These are phyloP conservation scores for Agapanthus africanus DNA, from an alignment of 106 monocot genomes.

Conservation along the genomic window DNA sequence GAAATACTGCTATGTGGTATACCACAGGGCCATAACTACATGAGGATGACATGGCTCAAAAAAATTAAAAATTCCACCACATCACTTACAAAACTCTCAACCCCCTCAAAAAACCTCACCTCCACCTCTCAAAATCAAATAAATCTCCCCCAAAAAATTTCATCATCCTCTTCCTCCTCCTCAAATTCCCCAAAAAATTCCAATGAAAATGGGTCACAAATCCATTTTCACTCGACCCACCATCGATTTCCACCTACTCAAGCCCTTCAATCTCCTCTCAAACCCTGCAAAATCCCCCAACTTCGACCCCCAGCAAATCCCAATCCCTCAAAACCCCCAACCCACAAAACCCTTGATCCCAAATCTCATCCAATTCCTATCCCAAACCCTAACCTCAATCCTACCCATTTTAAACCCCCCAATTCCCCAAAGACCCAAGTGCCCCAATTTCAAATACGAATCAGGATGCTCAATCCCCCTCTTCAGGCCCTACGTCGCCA, in stretches of 20 bases:
- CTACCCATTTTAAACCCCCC: neutral
- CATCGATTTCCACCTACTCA: neutral
- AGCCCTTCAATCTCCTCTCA: neutral
- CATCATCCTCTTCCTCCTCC: no score
- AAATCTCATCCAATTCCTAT: neutral
- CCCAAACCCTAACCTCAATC: neutral
- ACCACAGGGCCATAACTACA: no score
- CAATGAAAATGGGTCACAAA: neutral
- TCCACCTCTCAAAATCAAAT: no score
- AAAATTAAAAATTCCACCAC: no score
- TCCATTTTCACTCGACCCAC: neutral
- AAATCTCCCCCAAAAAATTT: no score
- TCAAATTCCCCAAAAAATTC: no score
- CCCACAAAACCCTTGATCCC: neutral
- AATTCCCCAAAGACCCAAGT: neutral
- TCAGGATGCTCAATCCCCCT: slow-evolving; percentile 47
- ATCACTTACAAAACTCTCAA: no score
- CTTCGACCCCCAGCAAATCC: no score
- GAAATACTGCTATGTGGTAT: no score
- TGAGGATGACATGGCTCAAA: no score
- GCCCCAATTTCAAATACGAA: neutral
- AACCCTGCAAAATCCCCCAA: neutral
- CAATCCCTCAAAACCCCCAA: neutral
- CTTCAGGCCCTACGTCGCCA: slow-evolving; percentile 91
- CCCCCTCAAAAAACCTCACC: no score